phyloP scores from a whole-genome alignment of 2,329 filamentous ascomycete genomes.

The Byssochlamys sp. region DNA sequence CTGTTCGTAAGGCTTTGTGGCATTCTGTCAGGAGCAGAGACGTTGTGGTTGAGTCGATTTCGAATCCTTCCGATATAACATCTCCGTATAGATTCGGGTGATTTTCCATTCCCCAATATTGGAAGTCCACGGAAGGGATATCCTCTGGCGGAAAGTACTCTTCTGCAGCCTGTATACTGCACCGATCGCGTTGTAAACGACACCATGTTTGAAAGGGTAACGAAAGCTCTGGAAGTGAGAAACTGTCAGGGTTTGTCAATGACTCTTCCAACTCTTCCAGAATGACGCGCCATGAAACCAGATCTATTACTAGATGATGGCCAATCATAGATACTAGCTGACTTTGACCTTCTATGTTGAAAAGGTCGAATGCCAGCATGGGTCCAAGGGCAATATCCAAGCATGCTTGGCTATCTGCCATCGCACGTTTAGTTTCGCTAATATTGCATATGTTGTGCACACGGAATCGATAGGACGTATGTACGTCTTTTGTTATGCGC shows the following conservation, averaged over 20 bases:
- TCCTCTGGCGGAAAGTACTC: conserved; percentile 7
- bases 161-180: conserved; percentile 7
- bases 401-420: conserved; percentile 22
- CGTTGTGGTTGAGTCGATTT: conserved; percentile 20
- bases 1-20: conserved; percentile 23
- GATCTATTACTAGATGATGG: conserved; percentile 31
- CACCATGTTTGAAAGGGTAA: conserved; percentile 32
- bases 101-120: conserved; percentile 26
- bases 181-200: conserved; percentile 21
- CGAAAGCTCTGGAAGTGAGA: conserved; percentile 12
- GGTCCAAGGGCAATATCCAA: conserved; percentile 30
- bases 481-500: conserved; percentile 19
- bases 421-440: conserved; percentile 14
- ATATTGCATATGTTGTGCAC: conserved; percentile 11
- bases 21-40: conserved; percentile 22
- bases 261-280: conserved; percentile 31
- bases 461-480: conserved; percentile 19
- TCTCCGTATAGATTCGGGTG: conserved; percentile 25
- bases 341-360: conserved; percentile 24
- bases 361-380: conserved; percentile 34
- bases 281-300: conserved; percentile 33
- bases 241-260: conserved; percentile 19
- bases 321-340: conserved; percentile 26
- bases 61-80: conserved; percentile 25
- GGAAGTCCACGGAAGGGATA: conserved; percentile 22